A percentile compares a stretch with the other conserved stretches of the same genome.
Conservation (phyloP, 1,284 basidiomycete species). For the Heimioporus retisporus region DNA sequence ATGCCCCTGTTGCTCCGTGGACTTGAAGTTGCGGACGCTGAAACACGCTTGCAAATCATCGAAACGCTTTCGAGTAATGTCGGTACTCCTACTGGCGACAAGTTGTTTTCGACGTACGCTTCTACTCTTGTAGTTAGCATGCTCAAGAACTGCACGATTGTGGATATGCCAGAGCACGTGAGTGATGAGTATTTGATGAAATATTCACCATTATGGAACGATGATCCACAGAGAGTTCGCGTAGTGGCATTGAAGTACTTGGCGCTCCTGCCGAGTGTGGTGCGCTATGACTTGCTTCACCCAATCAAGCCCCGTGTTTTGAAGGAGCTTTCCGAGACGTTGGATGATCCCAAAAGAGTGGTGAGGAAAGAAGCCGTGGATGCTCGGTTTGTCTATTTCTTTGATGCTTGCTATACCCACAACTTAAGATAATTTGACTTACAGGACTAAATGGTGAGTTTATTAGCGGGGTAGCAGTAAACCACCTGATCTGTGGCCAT, state of each 20-base stretch:
- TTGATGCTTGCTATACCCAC: neutral
- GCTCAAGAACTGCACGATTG: conserved; percentile 66
- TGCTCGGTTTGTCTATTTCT: conserved; percentile 61
- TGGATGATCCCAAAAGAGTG: conserved; percentile 88
- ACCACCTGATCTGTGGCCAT: conserved; percentile 1
- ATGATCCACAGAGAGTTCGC: conserved; percentile 70
- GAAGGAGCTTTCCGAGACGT: conserved; percentile 73
- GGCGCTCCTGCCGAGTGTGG: conserved; percentile 74
- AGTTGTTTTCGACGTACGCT: conserved; percentile 74
- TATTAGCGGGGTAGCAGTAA: conserved; percentile 6
- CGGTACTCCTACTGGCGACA: conserved; percentile 64
- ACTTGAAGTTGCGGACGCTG: conserved; percentile 79
- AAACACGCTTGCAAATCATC: conserved; percentile 84
- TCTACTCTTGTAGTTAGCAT: conserved; percentile 77
- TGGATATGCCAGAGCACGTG: conserved; percentile 66
- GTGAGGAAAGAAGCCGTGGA: conserved; percentile 92
- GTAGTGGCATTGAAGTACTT: conserved; percentile 82
- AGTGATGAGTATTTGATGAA: conserved; percentile 29
- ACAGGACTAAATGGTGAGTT: conserved; percentile 65
- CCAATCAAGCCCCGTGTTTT: conserved; percentile 80
- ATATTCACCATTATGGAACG: conserved; percentile 6
- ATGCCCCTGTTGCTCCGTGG: conserved; percentile 92
- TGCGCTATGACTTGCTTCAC: conserved; percentile 85
- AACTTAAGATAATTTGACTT: conserved; percentile 11
- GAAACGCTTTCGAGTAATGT: conserved; percentile 82